A percentile compares a stretch with the other conserved stretches of the same genome.
Conservation (phyloP, 192 early-diverging fungal species). For the Backusella tuberculispora region DNA sequence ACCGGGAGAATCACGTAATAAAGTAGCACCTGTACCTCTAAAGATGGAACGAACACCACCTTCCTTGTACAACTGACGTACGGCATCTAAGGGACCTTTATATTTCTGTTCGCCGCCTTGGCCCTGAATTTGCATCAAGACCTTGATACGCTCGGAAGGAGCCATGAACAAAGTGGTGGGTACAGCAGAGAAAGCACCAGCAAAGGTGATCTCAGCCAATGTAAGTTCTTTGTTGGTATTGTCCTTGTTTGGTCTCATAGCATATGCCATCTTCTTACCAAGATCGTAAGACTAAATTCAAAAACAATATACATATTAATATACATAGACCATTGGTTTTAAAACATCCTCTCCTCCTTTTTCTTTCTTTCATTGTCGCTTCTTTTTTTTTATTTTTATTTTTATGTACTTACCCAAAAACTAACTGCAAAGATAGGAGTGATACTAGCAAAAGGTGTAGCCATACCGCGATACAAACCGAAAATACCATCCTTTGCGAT, state of each 20-base stretch:
- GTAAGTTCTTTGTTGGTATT: constrained; percentile 69
- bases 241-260: constrained; percentile 30
- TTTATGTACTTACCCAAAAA: constrained; percentile 73
- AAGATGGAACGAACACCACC: constrained; percentile 89
- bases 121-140: constrained; percentile 81
- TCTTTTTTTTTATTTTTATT: constrained; percentile 25
- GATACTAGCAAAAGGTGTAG: constrained; percentile 88
- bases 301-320: constrained; percentile 25
- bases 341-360: constrained; percentile 18
- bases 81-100: constrained; percentile 92
- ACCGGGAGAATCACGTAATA: constrained; percentile 92
- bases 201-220: constrained; percentile 80
- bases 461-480: constrained; percentile 96
- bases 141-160: constrained; percentile 96
- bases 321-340: not conserved
- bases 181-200: constrained; percentile 93
- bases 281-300: constrained; percentile 64
- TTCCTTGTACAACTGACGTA: constrained; percentile 78
- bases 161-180: constrained; percentile 95
- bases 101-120: constrained; percentile 68
- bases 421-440: constrained; percentile 96
- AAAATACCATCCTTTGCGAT: constrained; percentile 87
- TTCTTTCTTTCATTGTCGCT: constrained; percentile 19
- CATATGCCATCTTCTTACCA: constrained; percentile 72
- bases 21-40: constrained; percentile 92